Evolutionary conservation across 2,329 filamentous ascomycete genomes (phyloP).

Genomic region (Didymosphaeria variabile): DNA sequence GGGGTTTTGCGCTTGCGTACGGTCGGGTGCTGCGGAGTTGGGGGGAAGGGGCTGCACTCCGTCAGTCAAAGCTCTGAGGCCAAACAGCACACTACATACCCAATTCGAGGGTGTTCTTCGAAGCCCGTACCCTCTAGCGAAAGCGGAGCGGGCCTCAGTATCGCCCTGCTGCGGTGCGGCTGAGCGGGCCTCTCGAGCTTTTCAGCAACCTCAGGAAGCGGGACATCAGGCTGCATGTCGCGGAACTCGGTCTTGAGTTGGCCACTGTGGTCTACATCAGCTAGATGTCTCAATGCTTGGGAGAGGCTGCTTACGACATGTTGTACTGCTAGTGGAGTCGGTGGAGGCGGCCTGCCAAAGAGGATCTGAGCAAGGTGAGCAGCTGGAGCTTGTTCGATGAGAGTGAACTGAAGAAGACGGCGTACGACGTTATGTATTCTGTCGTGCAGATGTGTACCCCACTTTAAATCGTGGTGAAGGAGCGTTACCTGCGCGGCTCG

Average conservation of each 20-base stretch:
- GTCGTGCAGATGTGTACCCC: not conserved
- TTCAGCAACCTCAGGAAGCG: not conserved
- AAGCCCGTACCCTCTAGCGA: not conserved
- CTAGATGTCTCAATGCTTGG: not conserved
- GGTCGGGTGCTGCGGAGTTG: not conserved
- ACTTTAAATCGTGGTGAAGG: not conserved
- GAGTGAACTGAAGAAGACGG: not conserved
- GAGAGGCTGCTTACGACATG: constrained; percentile 4
- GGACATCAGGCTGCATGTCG: not conserved
- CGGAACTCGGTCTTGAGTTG: not conserved
- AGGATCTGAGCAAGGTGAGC: not conserved
- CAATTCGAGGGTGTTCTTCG: constrained; percentile 5
- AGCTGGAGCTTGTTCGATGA: not conserved
- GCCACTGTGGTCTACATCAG: not conserved
- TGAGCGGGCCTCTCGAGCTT: not conserved
- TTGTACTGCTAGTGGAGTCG: not conserved
- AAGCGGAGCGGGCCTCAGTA: not conserved
- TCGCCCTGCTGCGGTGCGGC: not conserved
- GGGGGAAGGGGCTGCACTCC: not conserved
- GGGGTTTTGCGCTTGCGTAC: constrained; percentile 8
- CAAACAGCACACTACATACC: not conserved
- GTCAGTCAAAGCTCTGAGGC: not conserved
- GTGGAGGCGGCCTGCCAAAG: not conserved
- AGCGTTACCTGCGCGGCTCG: not conserved
- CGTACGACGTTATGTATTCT: not conserved